These are phyloP conservation scores for Fusarium secorum DNA, from an alignment of 2,329 filamentous ascomycete species.

Conservation along the genomic window DNA sequence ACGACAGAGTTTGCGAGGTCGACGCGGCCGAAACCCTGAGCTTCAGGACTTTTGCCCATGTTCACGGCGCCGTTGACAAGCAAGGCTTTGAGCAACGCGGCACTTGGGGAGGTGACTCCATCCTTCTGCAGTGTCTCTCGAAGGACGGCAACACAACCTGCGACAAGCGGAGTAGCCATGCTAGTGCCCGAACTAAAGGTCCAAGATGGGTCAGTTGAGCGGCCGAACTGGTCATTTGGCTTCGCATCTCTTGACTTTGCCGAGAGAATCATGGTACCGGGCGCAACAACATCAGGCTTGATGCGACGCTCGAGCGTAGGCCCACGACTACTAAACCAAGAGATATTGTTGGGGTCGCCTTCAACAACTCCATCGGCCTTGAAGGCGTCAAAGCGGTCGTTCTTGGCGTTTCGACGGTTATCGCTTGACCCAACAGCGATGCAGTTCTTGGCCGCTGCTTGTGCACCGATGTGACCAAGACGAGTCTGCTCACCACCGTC, in stretches of 20 bases:
- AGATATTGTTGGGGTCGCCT: neutral
- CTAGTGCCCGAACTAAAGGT: neutral
- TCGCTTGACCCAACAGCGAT: neutral
- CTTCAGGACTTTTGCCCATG: neutral
- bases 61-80: neutral
- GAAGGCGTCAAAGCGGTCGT: rapidly evolving
- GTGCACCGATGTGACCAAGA: neutral
- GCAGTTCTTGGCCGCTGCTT: neutral
- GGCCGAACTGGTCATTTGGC: rapidly evolving
- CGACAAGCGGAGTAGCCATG: neutral
- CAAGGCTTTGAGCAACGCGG: neutral
- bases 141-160: neutral
- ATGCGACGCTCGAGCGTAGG: neutral
- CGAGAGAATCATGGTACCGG: neutral
- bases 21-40: neutral
- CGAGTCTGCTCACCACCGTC: rapidly evolving
- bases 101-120: neutral
- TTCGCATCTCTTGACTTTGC: neutral
- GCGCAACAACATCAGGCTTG: neutral
- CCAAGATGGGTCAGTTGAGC: neutral
- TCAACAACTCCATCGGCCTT: neutral
- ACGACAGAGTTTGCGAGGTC: neutral
- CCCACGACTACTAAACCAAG: neutral
- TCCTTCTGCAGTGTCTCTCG: neutral
- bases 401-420: neutral